A percentile compares a stretch with the other conserved stretches of the same genome.
These are phyloP conservation scores for Willaertia magna DNA, from an alignment of 208 protist species.

Conservation along the genomic window DNA sequence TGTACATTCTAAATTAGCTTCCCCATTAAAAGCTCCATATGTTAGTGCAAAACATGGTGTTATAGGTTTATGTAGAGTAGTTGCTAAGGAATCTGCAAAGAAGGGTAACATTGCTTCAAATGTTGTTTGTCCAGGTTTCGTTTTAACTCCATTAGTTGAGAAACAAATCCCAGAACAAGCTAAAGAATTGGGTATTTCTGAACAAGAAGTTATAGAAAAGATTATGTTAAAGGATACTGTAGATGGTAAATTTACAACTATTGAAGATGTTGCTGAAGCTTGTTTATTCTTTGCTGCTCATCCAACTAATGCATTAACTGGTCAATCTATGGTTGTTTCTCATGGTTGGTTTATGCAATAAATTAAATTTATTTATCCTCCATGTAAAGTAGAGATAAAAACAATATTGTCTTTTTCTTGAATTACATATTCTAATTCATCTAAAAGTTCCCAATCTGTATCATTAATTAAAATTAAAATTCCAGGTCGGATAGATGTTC, in stretches of 20 bases:
- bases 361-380: conserved; percentile 53
- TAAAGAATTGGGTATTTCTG: conserved; percentile 23
- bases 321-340: conserved; percentile 30
- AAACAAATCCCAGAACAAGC: conserved; percentile 29
- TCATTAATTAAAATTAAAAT: conserved; percentile 80
- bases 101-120: conserved; percentile 24
- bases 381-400: conserved; percentile 83
- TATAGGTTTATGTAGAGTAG: conserved; percentile 19
- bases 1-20: conserved; percentile 32
- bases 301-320: conserved; percentile 28
- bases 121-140: conserved; percentile 33
- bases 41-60: conserved; percentile 33
- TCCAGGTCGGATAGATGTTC: conserved; percentile 46
- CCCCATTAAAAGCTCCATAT: conserved; percentile 29
- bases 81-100: conserved; percentile 30
- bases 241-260: conserved; percentile 26
- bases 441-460: conserved; percentile 73
- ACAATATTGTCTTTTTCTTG: conserved; percentile 63
- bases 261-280: conserved; percentile 30
- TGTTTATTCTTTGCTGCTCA: conserved; percentile 18
- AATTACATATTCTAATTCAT: conserved; percentile 56
- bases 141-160: conserved; percentile 25
- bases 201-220: conserved; percentile 25
- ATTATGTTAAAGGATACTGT: conserved; percentile 35
- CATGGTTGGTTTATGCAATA: conserved; percentile 41